Evolutionary conservation across 1,284 basidiomycete genomes (phyloP), one percentile per base, ranked within the genome.

Genomic region (Fomes fomentarius): DNA sequence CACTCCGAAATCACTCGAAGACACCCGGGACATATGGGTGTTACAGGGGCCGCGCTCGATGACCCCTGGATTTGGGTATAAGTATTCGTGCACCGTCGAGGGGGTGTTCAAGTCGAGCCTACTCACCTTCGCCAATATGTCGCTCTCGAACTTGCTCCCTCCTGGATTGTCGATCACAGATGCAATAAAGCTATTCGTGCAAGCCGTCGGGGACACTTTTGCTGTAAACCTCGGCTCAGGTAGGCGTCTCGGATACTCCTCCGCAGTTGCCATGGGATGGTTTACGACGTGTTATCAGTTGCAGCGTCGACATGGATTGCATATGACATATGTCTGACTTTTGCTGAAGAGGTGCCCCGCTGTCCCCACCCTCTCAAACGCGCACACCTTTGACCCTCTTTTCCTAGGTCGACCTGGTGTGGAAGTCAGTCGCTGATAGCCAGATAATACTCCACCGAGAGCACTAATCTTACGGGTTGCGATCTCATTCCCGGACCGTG

Each of bases 371-470:
- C 15, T 10, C 22, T 2, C 12, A 8, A 17, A 10, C 12, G 4
- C 17, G n/a, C n/a, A n/a, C n/a, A n/a, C n/a, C n/a, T n/a, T n/a
- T n/a, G n/a, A n/a, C n/a, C n/a, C n/a, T n/a, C n/a, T n/a, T n/a
- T n/a, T n/a, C n/a, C n/a, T n/a, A 52, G 50, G 50, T 52, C 17
- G 50, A 52, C 8, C 43, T 52, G 8, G 43, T 52, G 7, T 52
- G 50, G 50, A 46, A 40, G 50, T 52, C 4, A 34, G 28, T 39
- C 25, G 7, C 15, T 17, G 1, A 2, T 5, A 15, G 8, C 2
- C 2, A 12, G 12, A 11, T 24, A 15, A 8, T 37, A 6, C 11
- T 12, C 9, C 12, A 14, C 31, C 19, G 19, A 8, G 2, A 5
- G 17, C 15, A 3, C 14, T 35, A 7, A 14, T 17, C 24, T 19